phyloP scores from a whole-genome alignment of 345 rosid genomes.

The Populus simonii region DNA sequence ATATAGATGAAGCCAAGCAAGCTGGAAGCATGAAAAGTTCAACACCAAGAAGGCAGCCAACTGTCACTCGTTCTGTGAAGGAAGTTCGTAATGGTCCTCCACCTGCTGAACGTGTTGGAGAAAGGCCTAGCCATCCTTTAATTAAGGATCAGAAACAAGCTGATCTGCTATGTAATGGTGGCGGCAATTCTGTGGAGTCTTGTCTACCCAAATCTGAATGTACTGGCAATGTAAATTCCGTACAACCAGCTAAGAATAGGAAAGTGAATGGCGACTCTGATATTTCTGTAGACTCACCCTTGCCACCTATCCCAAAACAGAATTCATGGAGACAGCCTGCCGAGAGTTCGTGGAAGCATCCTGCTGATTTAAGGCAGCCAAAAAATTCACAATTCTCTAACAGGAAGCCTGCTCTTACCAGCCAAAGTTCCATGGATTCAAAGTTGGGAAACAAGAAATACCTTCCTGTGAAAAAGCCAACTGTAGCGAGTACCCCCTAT shows the following conservation, averaged over 20 bases:
- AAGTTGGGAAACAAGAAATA: constrained; percentile 72
- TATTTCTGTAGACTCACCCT: constrained; percentile 48
- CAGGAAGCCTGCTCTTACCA: constrained; percentile 46
- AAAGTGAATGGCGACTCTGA: constrained; percentile 56
- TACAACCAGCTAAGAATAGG: constrained; percentile 50
- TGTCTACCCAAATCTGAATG: constrained; percentile 55
- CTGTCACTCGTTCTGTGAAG: constrained; percentile 66
- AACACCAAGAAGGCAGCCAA: constrained; percentile 76
- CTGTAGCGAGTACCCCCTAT: constrained; percentile 40
- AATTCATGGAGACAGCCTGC: constrained; percentile 71
- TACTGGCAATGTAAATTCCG: constrained; percentile 62
- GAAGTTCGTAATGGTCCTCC: constrained; percentile 53
- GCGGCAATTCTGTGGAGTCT: constrained; percentile 41
- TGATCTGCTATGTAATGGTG: constrained; percentile 55
- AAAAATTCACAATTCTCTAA: constrained; percentile 52
- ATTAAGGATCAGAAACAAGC: constrained; percentile 61
- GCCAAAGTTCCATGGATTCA: constrained; percentile 64
- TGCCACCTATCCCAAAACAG: constrained; percentile 61
- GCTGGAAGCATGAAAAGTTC: constrained; percentile 66
- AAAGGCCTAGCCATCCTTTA: constrained; percentile 38
- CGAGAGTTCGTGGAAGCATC: constrained; percentile 46
- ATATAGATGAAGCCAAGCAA: constrained; percentile 93
- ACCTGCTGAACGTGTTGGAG: constrained; percentile 53
- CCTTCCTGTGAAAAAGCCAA: constrained; percentile 56
- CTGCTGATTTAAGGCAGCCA: constrained; percentile 48